phyloP scores from a whole-genome alignment of 106 monocot genomes.

The Posidonia australis region DNA sequence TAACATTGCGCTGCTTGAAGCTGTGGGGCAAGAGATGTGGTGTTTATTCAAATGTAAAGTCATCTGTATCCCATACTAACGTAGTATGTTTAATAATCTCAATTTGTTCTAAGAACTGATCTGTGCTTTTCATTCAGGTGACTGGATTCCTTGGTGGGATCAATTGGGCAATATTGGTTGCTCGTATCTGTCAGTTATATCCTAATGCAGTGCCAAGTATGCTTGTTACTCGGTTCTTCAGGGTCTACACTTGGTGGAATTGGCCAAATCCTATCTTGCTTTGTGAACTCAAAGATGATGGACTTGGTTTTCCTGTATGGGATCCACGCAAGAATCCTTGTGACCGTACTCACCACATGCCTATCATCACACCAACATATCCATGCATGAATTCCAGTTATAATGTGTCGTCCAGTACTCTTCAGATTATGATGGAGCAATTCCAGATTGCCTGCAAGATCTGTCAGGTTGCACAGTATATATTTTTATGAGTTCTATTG shows the following conservation, averaged over 20 bases:
- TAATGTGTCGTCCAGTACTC: conserved; percentile 90
- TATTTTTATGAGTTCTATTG: too few species aligned
- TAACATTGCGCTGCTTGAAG: conserved; percentile 74
- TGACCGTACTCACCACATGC: conserved; percentile 88
- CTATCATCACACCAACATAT: conserved; percentile 96
- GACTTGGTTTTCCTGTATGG: conserved; percentile 90
- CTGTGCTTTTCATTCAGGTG: conserved; percentile 31
- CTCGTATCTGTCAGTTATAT: conserved; percentile 86
- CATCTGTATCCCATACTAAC: too few species aligned
- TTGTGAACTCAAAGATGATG: conserved; percentile 76
- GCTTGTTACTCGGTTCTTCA: conserved; percentile 89
- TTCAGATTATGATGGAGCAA: conserved; percentile 87
- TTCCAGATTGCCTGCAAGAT: conserved; percentile 65
- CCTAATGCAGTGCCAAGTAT: conserved; percentile 93
- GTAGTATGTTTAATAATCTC: conserved; percentile 6
- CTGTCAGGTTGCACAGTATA: conserved; percentile 50
- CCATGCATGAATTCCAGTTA: conserved; percentile 99
- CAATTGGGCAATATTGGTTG: conserved; percentile 87
- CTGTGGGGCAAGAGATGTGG: conserved; percentile 91
- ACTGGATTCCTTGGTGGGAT: conserved; percentile 98
- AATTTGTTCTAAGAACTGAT: not conserved
- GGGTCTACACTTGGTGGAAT: conserved; percentile 93
- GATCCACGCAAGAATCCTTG: conserved; percentile 88
- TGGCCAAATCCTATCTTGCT: conserved; percentile 98
- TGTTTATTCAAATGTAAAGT: conserved; percentile 97